Percentiles rank a stretch among this genome's conserved stretches.
phyloP scores from a whole-genome alignment of 2,329 filamentous ascomycete genomes.

The Xylariales sp. region DNA sequence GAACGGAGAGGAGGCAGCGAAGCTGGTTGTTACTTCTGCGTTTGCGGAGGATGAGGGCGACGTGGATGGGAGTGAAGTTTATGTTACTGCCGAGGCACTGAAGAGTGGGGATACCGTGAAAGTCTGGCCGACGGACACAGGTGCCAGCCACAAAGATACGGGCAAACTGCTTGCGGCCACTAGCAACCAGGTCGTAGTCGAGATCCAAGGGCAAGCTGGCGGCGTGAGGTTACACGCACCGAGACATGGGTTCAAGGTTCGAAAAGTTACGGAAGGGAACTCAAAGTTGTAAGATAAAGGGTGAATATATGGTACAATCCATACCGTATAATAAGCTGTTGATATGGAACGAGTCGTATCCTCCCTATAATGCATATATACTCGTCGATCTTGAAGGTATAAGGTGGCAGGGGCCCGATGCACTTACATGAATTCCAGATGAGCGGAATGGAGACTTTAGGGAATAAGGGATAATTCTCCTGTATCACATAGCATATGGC shows the following conservation, averaged over 20 bases:
- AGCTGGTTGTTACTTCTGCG: slow-evolving; percentile 37
- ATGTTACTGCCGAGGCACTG: slow-evolving; percentile 41
- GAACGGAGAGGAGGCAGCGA: slow-evolving; percentile 49
- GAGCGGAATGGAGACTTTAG: too few relatives aligned
- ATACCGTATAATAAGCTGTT: too few relatives aligned
- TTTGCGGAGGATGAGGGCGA: slow-evolving; percentile 39
- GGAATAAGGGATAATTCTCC: too few relatives aligned
- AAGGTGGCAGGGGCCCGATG: too few relatives aligned
- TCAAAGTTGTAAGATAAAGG: too few relatives aligned
- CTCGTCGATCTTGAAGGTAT: too few relatives aligned
- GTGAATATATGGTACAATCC: too few relatives aligned
- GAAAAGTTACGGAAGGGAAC: slow-evolving; percentile 20
- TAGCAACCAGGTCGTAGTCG: slow-evolving; percentile 53
- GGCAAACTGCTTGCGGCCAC: slow-evolving; percentile 51
- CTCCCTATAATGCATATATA: too few relatives aligned
- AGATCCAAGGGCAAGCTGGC: slow-evolving; percentile 38
- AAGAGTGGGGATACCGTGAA: slow-evolving; percentile 49
- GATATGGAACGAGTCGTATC: too few relatives aligned
- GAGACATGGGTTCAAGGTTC: slow-evolving; percentile 52
- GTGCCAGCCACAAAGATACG: slow-evolving; percentile 51
- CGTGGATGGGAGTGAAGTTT: slow-evolving; percentile 46
- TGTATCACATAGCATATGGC: too few relatives aligned
- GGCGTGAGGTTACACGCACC: slow-evolving; percentile 56
- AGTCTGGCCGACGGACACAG: slow-evolving; percentile 60
- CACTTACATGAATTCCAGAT: too few relatives aligned